phyloP scores from a whole-genome alignment of 768 basidiomycete species.

The Thelephora aurantiotincta region DNA sequence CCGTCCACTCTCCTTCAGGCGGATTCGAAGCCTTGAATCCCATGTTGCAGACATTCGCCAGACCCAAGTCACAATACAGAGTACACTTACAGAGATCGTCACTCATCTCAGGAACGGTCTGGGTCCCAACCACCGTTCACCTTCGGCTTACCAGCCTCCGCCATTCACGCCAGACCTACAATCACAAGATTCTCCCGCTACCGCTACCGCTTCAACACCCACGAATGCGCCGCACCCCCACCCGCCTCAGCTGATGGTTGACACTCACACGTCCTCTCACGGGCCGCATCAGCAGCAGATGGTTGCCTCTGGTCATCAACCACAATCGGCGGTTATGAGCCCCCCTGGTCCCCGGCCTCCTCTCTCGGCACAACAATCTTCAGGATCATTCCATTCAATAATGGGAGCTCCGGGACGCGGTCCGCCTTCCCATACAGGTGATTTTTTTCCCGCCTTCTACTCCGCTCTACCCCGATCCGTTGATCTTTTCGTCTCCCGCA shows the following conservation, averaged over 20 bases:
- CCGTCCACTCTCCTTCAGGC: constrained; percentile 31
- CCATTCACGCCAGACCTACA: constrained; percentile 54
- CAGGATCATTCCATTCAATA: constrained; percentile 22
- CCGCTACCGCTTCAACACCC: constrained; percentile 19
- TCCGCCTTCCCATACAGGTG: constrained; percentile 9
- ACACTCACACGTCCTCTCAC: constrained; percentile 9
- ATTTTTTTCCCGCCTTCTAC: too few species aligned
- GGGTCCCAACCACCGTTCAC: constrained; percentile 41
- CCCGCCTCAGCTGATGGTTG: constrained; percentile 13
- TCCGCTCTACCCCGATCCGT: too few species aligned
- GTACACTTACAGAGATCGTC: constrained; percentile 67
- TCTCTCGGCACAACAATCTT: constrained; percentile 20
- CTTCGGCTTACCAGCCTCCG: constrained; percentile 36
- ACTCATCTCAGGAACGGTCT: constrained; percentile 52
- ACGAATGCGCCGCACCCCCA: constrained; percentile 17
- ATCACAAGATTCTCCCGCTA: constrained; percentile 36
- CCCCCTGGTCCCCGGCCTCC: constrained; percentile 5
- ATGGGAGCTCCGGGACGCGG: constrained; percentile 19
- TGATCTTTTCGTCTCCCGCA: too few species aligned
- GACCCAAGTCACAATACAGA: constrained; percentile 64
- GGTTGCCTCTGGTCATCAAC: constrained; percentile 1
- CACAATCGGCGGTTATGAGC: constrained; percentile 9
- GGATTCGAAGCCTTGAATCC: constrained; percentile 77
- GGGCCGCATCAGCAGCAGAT: constrained; percentile 4
- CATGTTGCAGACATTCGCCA: constrained; percentile 76